A percentile compares a stretch with the other conserved stretches of the same genome.
phyloP scores from a whole-genome alignment of 225 moss, liverwort and hornwort species.

The Polytrichum commune region DNA sequence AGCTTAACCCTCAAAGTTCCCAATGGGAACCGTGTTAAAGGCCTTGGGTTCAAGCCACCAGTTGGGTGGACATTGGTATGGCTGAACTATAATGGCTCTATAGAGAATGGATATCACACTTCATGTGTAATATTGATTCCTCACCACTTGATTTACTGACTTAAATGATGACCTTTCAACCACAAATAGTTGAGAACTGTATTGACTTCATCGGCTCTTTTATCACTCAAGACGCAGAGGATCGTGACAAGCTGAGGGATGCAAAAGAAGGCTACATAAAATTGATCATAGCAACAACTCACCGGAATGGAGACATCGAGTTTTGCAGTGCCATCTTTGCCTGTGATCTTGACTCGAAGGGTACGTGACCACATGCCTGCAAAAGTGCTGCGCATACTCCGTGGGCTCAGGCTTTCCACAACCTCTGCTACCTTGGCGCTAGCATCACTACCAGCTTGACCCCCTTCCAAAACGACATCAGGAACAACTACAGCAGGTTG shows the following conservation, averaged over 20 bases:
- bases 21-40: no score
- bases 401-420: slow-evolving; percentile 41
- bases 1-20: no score
- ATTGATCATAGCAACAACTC: slow-evolving; percentile 20
- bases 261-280: no score
- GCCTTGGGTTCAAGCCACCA: no score
- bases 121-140: no score
- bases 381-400: slow-evolving; percentile 45
- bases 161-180: no score
- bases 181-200: no score
- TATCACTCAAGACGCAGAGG: background rate
- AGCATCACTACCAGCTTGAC: slow-evolving; percentile 18
- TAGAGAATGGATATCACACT: no score
- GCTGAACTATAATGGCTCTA: no score
- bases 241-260: background rate
- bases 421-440: slow-evolving; percentile 34
- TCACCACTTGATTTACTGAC: no score
- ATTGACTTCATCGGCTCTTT: background rate
- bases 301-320: slow-evolving; percentile 86
- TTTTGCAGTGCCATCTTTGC: slow-evolving; percentile 66
- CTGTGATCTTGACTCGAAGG: slow-evolving; percentile 76
- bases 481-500: slow-evolving; percentile 40
- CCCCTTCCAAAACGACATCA: slow-evolving; percentile 35
- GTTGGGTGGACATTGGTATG: no score
- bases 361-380: slow-evolving; percentile 74